A percentile compares a stretch with the other conserved stretches of the same genome.
These are phyloP conservation scores for Trichoderma sp. DNA, from an alignment of 2,329 filamentous ascomycete species.

Conservation along the genomic window DNA sequence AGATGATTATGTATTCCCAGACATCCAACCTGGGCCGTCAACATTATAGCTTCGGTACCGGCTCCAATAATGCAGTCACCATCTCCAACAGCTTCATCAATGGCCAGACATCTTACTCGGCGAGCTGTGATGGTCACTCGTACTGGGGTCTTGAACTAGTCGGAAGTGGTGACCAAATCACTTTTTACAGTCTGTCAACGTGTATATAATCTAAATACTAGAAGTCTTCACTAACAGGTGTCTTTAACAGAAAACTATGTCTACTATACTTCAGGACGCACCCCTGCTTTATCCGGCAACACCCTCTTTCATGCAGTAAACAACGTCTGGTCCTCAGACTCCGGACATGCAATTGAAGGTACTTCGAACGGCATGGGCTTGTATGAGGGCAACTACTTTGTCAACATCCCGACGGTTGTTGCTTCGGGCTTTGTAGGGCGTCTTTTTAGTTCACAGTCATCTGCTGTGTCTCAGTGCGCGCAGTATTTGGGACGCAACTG, in stretches of 20 bases:
- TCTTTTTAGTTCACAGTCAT: neutral
- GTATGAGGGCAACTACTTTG: neutral
- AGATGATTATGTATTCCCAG: neutral
- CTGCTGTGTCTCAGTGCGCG: neutral
- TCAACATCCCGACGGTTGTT: neutral
- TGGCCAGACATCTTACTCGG: neutral
- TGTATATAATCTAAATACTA: too few relatives aligned
- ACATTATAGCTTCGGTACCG: neutral
- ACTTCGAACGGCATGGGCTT: neutral
- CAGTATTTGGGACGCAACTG: neutral
- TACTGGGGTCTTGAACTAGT: neutral
- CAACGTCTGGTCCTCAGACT: neutral
- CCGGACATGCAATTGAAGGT: neutral
- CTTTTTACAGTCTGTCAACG: neutral
- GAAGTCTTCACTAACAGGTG: neutral
- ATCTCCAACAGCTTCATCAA: neutral
- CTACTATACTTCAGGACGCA: neutral
- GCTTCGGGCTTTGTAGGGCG: neutral
- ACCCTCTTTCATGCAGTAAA: neutral
- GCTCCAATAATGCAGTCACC: neutral
- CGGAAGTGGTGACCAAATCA: neutral
- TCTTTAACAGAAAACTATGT: neutral
- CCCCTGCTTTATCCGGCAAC: neutral
- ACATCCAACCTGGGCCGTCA: neutral
- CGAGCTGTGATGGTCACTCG: neutral